phyloP scores from a whole-genome alignment of 1,284 basidiomycete species.

The Irpex lacteus region DNA sequence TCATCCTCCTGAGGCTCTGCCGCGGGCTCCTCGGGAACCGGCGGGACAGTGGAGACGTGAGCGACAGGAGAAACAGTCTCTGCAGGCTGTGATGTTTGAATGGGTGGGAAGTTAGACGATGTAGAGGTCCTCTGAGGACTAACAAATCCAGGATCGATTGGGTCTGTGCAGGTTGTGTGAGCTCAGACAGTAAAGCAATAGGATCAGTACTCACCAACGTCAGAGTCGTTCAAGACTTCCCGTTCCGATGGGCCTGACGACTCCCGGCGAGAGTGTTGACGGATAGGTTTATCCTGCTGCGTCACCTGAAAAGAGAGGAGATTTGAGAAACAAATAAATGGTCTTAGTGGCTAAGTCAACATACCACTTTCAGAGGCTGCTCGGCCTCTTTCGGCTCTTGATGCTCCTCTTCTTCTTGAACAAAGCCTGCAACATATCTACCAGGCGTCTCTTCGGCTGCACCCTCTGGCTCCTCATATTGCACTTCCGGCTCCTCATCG shows the following conservation, averaged over 20 bases:
- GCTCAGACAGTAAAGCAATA: background rate
- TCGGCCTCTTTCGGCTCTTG: background rate
- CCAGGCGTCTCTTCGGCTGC: background rate
- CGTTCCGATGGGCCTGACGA: constrained; percentile 19
- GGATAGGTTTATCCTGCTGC: background rate
- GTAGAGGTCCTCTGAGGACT: constrained; percentile 29
- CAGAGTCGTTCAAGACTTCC: constrained; percentile 57
- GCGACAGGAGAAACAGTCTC: background rate
- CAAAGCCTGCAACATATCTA: background rate
- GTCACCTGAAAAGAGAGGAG: background rate
- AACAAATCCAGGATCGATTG: constrained; percentile 62
- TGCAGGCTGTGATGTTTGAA: background rate
- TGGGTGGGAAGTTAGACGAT: background rate
- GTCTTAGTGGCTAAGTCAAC: background rate
- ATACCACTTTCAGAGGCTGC: background rate
- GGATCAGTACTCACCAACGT: constrained; percentile 47
- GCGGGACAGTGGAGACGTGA: background rate
- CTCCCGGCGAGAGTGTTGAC: constrained; percentile 10
- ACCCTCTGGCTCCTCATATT: background rate
- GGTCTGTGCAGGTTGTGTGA: constrained; percentile 39
- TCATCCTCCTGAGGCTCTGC: constrained; percentile 40
- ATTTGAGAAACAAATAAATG: background rate
- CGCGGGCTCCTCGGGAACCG: background rate
- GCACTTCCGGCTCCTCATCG: background rate
- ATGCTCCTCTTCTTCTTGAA: background rate